These are phyloP conservation scores for Sophora flavescens DNA, from an alignment of 306 rosid genomes.

Conservation along the genomic window DNA sequence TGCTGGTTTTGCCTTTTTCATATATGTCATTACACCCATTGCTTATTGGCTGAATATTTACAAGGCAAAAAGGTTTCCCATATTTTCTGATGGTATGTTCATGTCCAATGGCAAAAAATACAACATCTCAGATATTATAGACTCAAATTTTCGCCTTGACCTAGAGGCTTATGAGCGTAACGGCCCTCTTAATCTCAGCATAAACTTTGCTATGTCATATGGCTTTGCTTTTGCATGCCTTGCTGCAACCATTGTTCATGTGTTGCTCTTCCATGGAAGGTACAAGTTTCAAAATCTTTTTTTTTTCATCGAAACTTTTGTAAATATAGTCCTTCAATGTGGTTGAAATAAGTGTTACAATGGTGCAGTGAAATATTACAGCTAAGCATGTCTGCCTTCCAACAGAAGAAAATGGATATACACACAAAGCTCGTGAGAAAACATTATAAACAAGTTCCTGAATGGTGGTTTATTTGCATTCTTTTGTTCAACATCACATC, in stretches of 20 bases:
- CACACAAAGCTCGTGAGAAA: slow-evolving; percentile 86
- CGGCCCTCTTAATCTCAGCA: slow-evolving; percentile 79
- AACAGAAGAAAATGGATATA: slow-evolving; percentile 70
- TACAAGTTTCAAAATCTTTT: slow-evolving; percentile 16
- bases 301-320: background rate
- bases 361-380: slow-evolving; percentile 70
- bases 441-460: slow-evolving; percentile 71
- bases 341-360: background rate
- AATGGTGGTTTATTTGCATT: slow-evolving; percentile 81
- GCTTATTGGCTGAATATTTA: slow-evolving; percentile 73
- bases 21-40: slow-evolving; percentile 66
- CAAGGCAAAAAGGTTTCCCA: slow-evolving; percentile 75
- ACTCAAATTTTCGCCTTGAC: slow-evolving; percentile 72
- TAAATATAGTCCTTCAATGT: background rate
- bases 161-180: slow-evolving; percentile 60
- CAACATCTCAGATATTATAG: slow-evolving; percentile 74
- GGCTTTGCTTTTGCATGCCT: slow-evolving; percentile 83
- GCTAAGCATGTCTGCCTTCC: slow-evolving; percentile 76
- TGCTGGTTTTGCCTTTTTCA: slow-evolving; percentile 66
- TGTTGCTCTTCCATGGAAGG: slow-evolving; percentile 81
- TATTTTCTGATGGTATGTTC: slow-evolving; percentile 78
- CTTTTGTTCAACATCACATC: slow-evolving; percentile 66
- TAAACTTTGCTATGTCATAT: slow-evolving; percentile 66
- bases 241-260: slow-evolving; percentile 79
- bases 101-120: slow-evolving; percentile 67